These are phyloP conservation scores for Albugo laibachii DNA, from an alignment of 352 stramenopile genomes.

Conservation along the genomic window DNA sequence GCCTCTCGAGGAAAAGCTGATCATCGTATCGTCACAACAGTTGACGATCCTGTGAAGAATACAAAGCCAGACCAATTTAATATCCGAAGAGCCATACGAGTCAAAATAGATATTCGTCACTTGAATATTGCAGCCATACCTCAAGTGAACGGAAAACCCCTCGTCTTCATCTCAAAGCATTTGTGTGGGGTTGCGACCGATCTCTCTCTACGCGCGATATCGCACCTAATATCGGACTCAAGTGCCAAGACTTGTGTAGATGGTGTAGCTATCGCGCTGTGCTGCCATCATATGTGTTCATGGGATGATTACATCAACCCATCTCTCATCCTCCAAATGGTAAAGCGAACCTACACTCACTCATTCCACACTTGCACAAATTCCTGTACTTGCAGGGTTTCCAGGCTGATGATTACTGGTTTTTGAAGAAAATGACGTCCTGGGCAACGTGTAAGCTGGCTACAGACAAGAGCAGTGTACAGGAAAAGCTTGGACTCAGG, in stretches of 20 bases:
- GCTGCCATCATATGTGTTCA: slow-evolving; percentile 54
- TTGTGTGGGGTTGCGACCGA: slow-evolving; percentile 68
- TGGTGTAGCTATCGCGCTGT: slow-evolving; percentile 50
- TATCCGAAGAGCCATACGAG: slow-evolving; percentile 17
- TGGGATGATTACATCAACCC: slow-evolving; percentile 63
- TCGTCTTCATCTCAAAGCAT: slow-evolving; percentile 77
- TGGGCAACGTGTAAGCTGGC: slow-evolving; percentile 66
- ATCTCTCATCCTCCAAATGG: slow-evolving; percentile 19
- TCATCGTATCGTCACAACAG: slow-evolving; percentile 23
- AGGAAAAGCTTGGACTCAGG: slow-evolving; percentile 51
- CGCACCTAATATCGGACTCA: not conserved
- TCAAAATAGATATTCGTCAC: slow-evolving; percentile 73
- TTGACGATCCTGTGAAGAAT: slow-evolving; percentile 8
- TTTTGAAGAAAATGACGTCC: slow-evolving; percentile 39
- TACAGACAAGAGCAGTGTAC: slow-evolving; percentile 33
- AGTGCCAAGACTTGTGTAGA: slow-evolving; percentile 17
- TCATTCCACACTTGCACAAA: not conserved
- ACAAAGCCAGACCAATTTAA: slow-evolving; percentile 9
- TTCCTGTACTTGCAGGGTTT: not conserved
- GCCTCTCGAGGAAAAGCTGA: slow-evolving; percentile 57
- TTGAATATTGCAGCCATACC: slow-evolving; percentile 50
- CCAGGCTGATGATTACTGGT: slow-evolving; percentile 11
- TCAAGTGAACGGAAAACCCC: slow-evolving; percentile 18
- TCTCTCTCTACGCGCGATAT: slow-evolving; percentile 45
- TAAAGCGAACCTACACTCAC: not conserved